These are phyloP conservation scores for Solanum tarapatanum DNA, from an alignment of 257 asterid genomes.

Conservation along the genomic window DNA sequence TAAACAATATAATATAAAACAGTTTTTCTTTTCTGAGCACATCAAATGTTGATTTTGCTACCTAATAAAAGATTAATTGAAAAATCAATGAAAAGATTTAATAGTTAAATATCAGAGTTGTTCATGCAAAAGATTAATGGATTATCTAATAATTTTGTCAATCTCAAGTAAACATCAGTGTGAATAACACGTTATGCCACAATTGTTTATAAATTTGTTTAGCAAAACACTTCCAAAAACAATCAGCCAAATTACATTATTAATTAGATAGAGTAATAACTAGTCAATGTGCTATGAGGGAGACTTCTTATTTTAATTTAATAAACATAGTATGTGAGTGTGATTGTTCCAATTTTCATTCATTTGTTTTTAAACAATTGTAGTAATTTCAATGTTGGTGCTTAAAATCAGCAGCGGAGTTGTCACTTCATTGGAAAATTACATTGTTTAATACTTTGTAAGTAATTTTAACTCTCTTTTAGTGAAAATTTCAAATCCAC, in stretches of 20 bases:
- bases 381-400: background rate
- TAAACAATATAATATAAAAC: background rate
- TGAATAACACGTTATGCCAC: background rate
- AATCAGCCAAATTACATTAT: background rate
- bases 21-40: background rate
- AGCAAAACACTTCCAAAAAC: background rate
- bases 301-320: background rate
- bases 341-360: background rate
- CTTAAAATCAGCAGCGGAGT: background rate
- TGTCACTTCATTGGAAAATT: background rate
- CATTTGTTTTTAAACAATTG: background rate
- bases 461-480: background rate
- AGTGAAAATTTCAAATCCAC: background rate
- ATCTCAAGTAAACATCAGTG: background rate
- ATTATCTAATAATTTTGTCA: background rate
- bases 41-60: background rate
- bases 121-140: background rate
- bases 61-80: background rate
- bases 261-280: background rate
- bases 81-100: background rate
- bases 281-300: background rate
- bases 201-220: background rate
- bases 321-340: background rate
- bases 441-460: background rate
- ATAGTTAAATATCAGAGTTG: background rate